Base-by-base conservation (phyloP, 1,284 basidiomycete species). In the Kwoniella shivajii region DNA sequence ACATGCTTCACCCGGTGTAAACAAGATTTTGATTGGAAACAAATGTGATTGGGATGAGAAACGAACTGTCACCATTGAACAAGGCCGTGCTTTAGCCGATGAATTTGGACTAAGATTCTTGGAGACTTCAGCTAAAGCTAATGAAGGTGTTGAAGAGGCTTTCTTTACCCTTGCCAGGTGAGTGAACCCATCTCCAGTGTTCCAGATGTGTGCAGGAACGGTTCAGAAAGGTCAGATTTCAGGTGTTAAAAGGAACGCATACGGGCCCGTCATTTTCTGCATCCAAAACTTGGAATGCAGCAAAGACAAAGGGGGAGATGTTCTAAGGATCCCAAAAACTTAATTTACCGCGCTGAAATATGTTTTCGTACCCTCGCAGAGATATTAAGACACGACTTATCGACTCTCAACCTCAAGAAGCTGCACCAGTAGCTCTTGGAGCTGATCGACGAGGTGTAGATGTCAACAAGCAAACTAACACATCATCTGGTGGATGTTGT, bases 1-100 rank as follows among this genome's bases (percentile, higher is more conserved):
- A 79, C 95, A 99, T 76, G 96, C 96, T 26, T 96, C 93, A 4
- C 92, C 98, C 69, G 94, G 92, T 34, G 96, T 99, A 60, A 97
- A 97, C 85, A 99, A 98, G 86, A 92, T 99, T 62, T 86, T 99
- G 55, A 90, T 99, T 63, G 96, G 96, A 50, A 99, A 99, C 84
- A 99, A 99, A 81, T 96, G 90, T 58, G 96, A 99, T 79, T 97
- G 94, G 93, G 87, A 88, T 54, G 95, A 98, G 80, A 98, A 98
- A 82, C 88, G 90, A 66, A 90, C 87, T 22, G 90, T 99, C 53
- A 88, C 90, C 1, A 59, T 84, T 78, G 46, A 86, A 83, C 59
- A 94, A 79, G 68, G 85, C 81, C 38, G 84, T 77, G 54, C 91
- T 80, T 75, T 93, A 85, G 78, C 93, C 85, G 57, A 87, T 81